Evolutionary conservation across 2,329 filamentous ascomycete species (phyloP).

Genomic region (Neofusicoccum laricinum): DNA sequence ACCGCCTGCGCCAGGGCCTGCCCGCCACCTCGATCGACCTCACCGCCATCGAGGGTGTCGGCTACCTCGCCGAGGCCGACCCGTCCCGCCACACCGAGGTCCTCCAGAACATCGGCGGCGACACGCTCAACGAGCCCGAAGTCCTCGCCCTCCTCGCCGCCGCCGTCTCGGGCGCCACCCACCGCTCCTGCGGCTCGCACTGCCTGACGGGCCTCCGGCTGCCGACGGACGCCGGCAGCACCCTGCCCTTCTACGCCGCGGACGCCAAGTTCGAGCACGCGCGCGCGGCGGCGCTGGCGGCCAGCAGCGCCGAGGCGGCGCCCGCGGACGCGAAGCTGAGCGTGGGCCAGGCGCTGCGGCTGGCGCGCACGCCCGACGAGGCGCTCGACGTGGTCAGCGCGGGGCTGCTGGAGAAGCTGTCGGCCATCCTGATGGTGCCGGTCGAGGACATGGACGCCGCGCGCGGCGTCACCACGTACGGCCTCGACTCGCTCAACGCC

Average conservation of each 20-base stretch:
- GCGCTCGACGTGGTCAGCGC: too few relatives aligned
- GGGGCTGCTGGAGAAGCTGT: constrained; percentile 12
- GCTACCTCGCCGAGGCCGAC: constrained; percentile 18
- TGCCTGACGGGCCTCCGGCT: constrained; percentile 10
- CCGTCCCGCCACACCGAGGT: background rate
- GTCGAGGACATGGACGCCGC: constrained; percentile 20
- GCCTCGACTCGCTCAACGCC: constrained; percentile 27
- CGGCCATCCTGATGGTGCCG: constrained; percentile 19
- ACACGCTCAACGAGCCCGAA: constrained; percentile 10
- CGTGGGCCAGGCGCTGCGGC: background rate
- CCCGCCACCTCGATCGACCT: constrained; percentile 20
- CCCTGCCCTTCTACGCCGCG: constrained; percentile 2
- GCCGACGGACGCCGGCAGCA: background rate
- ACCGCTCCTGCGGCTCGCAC: background rate
- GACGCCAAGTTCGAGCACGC: constrained; percentile 3
- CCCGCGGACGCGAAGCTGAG: background rate
- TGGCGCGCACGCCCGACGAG: background rate
- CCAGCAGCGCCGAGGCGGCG: background rate
- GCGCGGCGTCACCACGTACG: constrained; percentile 19
- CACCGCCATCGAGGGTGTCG: constrained; percentile 27
- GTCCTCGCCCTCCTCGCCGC: constrained; percentile 14
- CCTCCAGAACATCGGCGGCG: constrained; percentile 12
- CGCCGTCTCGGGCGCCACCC: background rate
- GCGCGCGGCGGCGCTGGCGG: background rate
- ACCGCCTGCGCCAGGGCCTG: constrained; percentile 21